These are phyloP conservation scores for Cyclotella kingstonii DNA, from an alignment of 108 stramenopile species.

Conservation along the genomic window DNA sequence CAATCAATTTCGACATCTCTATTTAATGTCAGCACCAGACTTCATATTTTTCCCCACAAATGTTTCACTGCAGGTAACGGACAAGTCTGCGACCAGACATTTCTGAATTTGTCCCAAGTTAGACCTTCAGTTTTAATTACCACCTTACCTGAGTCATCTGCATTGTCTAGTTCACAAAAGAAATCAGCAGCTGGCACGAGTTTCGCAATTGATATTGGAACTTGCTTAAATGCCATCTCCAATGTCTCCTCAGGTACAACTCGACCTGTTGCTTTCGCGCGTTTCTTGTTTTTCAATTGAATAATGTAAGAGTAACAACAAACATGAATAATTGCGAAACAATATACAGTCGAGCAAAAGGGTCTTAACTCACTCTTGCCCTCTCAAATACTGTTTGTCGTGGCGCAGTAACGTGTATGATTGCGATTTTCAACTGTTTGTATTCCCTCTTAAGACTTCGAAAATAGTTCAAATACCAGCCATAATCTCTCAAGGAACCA, in stretches of 20 bases:
- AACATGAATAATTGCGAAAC: background rate
- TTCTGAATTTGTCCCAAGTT: slow-evolving; percentile 68
- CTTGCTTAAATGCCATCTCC: slow-evolving; percentile 67
- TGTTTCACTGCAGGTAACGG: slow-evolving; percentile 12
- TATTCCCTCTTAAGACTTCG: slow-evolving; percentile 43
- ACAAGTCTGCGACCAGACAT: slow-evolving; percentile 74
- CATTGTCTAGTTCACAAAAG: slow-evolving; percentile 75
- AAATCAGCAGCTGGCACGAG: slow-evolving; percentile 68
- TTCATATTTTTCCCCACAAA: background rate
- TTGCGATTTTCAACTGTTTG: slow-evolving; percentile 52
- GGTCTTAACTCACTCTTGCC: slow-evolving; percentile 53
- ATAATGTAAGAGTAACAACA: background rate
- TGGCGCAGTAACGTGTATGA: slow-evolving; percentile 70
- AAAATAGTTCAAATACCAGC: slow-evolving; percentile 80
- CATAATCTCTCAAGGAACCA: slow-evolving; percentile 71
- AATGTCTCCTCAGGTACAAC: slow-evolving; percentile 71
- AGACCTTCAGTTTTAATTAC: slow-evolving; percentile 55
- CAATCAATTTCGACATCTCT: background rate
- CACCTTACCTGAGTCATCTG: slow-evolving; percentile 50
- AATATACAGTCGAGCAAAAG: background rate
- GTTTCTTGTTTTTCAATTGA: slow-evolving; percentile 13
- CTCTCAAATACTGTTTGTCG: slow-evolving; percentile 63
- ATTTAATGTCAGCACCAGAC: background rate
- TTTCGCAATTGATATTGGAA: slow-evolving; percentile 68
- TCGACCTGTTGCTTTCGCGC: slow-evolving; percentile 68